Base-by-base conservation (phyloP, 2,329 filamentous ascomycete species). In the Neurospora sp. region DNA sequence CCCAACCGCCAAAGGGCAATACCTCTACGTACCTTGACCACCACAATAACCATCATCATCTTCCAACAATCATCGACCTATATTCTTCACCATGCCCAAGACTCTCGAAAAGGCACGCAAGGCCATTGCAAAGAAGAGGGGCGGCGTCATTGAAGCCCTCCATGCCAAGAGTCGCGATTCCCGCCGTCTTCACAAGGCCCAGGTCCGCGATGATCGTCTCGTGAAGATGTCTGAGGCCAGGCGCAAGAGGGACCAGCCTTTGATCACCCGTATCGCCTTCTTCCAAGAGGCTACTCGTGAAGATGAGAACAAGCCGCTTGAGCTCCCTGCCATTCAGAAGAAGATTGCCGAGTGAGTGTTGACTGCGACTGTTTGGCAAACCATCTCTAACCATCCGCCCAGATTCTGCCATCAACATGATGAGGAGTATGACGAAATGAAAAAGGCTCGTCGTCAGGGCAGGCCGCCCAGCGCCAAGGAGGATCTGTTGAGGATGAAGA, bases 161-260 rank as follows among this genome's bases (percentile, higher is more conserved):
- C 95, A 98, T 77, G 91, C 93, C 80, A 93, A 93, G 79, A 97
- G 93, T 71, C 87, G 96, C 74, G 92, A 98, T 83, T 92, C 93
- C 3, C 88, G 91, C 77, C 88, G 92, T 68, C 83, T 98, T 73
- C 91, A 93, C 78, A 87, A 89, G 76, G 96, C 96, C 23, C 87
- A 88, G 72, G 86, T 90, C 73, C 87, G 96, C 80, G 94, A 97
- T 77, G 90, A 96, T 76, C 92, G 92, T 78, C 85, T 99, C 41
- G 88, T 88, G 74, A 91, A 90, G 78, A 83, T 94, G 69, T 86
- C 89, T 28, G 82, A 87, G n/a, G 83, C 89, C 43, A 87, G 92
- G 76, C 86, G 86, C 75, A 96, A 91, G 80, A 88, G 87, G 73
- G 92, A 97, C 78, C 87, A 90, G 77, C 88, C 89, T 28, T 87